These are phyloP conservation scores for Secale cereale DNA, from an alignment of 176 grass and related monocot species.

Conservation along the genomic window DNA sequence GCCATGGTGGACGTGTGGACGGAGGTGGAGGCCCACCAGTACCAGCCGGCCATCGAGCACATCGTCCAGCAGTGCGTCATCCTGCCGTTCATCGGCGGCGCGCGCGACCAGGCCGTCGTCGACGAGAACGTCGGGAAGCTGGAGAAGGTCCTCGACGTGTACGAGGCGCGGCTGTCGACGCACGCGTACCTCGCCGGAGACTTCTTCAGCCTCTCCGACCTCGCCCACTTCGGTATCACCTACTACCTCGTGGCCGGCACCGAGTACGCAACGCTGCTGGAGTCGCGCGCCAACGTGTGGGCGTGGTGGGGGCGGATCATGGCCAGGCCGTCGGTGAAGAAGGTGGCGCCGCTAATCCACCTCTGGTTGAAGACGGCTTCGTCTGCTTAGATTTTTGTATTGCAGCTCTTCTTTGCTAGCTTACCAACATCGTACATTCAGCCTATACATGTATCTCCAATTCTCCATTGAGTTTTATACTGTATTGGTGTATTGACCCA, in stretches of 20 bases:
- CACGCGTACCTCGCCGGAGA: conserved; percentile 38
- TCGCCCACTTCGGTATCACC: conserved; percentile 35
- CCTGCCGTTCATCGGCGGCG: conserved; percentile 4
- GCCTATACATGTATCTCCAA: too few relatives aligned
- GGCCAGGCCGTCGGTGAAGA: conserved; percentile 36
- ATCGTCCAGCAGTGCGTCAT: conserved; percentile 8
- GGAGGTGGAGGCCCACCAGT: conserved; percentile 29
- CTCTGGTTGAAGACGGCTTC: neutral
- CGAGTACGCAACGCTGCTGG: conserved; percentile 10
- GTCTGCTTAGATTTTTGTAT: neutral
- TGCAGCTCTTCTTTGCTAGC: too few relatives aligned
- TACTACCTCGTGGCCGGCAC: conserved; percentile 33
- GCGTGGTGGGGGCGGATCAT: conserved; percentile 48
- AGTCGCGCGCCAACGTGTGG: conserved; percentile 16
- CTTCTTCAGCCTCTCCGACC: conserved; percentile 40
- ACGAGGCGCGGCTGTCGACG: conserved; percentile 29
- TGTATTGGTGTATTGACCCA: too few relatives aligned
- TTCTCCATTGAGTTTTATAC: too few relatives aligned
- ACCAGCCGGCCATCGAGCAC: neutral
- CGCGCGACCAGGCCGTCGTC: conserved; percentile 20
- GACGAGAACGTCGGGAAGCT: conserved; percentile 30
- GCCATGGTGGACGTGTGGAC: conserved; percentile 27
- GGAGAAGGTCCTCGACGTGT: conserved; percentile 20
- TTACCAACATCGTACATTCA: too few relatives aligned
- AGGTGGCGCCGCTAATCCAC: neutral